phyloP scores from a whole-genome alignment of 441 rosid genomes.

The Populus hybrid region DNA sequence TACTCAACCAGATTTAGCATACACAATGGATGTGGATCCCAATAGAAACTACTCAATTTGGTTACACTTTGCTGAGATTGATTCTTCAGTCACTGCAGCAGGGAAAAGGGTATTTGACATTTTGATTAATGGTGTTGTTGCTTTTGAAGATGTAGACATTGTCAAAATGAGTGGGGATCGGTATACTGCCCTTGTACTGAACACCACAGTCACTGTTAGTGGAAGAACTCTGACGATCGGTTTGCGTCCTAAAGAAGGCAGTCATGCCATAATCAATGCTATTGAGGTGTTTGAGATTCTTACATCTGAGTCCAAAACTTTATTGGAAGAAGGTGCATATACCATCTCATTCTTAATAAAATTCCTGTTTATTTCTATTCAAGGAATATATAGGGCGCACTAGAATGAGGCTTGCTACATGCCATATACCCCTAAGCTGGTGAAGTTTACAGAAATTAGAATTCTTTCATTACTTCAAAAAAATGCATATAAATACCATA shows the following conservation, averaged over 20 bases:
- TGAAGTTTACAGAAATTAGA: background rate
- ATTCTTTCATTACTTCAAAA: background rate
- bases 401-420: conserved; percentile 5
- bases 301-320: conserved; percentile 63
- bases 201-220: conserved; percentile 65
- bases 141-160: conserved; percentile 58
- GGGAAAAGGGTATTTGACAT: conserved; percentile 84
- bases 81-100: conserved; percentile 47
- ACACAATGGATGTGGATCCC: conserved; percentile 84
- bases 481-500: background rate
- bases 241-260: conserved; percentile 61
- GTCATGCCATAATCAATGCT: conserved; percentile 76
- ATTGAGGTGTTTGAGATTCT: conserved; percentile 83
- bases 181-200: conserved; percentile 75
- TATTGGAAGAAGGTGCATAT: conserved; percentile 71
- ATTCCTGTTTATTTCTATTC: background rate
- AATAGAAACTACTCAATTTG: conserved; percentile 86
- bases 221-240: conserved; percentile 80
- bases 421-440: background rate
- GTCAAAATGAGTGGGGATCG: conserved; percentile 62
- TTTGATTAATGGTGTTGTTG: conserved; percentile 58
- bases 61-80: conserved; percentile 97
- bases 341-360: background rate
- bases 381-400: background rate
- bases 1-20: conserved; percentile 58